Base-by-base conservation (phyloP, 164 flowering plant species). In the Chimonanthus salicifolius region DNA sequence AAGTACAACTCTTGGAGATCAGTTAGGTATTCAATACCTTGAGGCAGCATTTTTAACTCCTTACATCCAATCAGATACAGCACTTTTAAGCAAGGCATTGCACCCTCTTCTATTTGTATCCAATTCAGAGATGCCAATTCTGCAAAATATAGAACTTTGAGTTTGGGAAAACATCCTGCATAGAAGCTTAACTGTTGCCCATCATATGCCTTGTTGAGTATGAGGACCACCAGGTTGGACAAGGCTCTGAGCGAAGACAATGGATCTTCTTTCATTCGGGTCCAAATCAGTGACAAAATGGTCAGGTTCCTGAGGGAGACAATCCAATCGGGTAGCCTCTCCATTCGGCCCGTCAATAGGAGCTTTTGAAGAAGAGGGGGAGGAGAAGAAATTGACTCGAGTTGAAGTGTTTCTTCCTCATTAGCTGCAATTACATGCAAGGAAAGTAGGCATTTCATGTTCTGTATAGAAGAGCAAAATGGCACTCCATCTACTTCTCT, bases 21-120 rank as follows among this genome's bases (percentile, higher is more conserved):
- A 43, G 74, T 67, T 7, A 86, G 81, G 71, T 78, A 69, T 64
- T 82, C 78, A 70, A 83, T 76, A 5, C 89, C 86, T 16, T 64
- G 10, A 7, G 87, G 87, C 60, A 81, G 48, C 64, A 43, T 46
- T 58, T 80, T 80, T 50, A 84, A 4, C 67, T 75, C 70, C 33
- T 6, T 60, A 54, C 89, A 83, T 1, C 44, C 15, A 33, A 47
- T 47, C 8, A 86, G 50, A 63, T 43, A 7, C 74, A 85, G 47
- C 33, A 60, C 65, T 70, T 47, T 63, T 18, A 85, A 68, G 71
- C 64, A 66, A 6, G 80, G 82, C 78, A 87, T 47, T 45, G 87
- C 79, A 49, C 74, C 83, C 65, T 82, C 78, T 20, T 81, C 79
- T 45, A 85, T 5, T 69, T 46, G 68, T 15, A 81, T 71, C 43